These are phyloP conservation scores for Penicillium sp. DNA, from an alignment of 2,329 filamentous ascomycete genomes.

Conservation along the genomic window DNA sequence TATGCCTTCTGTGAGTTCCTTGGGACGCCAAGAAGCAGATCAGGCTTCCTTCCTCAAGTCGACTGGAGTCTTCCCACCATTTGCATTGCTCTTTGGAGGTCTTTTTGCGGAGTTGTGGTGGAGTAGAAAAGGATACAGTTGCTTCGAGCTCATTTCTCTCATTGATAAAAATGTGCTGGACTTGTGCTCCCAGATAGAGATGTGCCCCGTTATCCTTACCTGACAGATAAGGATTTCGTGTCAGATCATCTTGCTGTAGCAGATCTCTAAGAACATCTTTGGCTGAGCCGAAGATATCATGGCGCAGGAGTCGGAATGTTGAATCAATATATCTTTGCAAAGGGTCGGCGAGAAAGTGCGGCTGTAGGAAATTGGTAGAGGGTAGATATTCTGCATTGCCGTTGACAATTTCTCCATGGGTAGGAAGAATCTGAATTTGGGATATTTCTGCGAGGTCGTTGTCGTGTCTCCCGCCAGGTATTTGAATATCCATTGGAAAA, in stretches of 20 bases:
- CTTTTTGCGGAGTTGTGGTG: conserved; percentile 1
- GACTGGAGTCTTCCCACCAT: conserved; percentile 12
- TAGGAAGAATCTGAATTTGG: conserved; percentile 6
- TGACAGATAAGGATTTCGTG: not conserved
- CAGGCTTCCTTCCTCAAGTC: conserved; percentile 8
- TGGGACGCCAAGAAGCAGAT: conserved; percentile 4
- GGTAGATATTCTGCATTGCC: conserved; percentile 10
- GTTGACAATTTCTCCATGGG: conserved; percentile 7
- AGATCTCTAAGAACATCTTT: conserved; percentile 9
- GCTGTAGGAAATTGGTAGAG: conserved; percentile 10
- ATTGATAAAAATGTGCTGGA: conserved; percentile 4
- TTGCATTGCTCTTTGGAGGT: not conserved
- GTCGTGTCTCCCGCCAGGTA: conserved; percentile 11
- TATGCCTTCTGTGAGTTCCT: not conserved
- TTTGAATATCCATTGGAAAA: conserved; percentile 11
- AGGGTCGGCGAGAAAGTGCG: conserved; percentile 8
- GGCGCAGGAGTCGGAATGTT: conserved; percentile 11
- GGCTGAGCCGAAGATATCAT: conserved; percentile 8
- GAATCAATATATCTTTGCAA: conserved; percentile 11
- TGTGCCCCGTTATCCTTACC: conserved; percentile 3
- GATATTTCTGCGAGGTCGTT: conserved; percentile 13
- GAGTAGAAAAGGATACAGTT: conserved; percentile 1
- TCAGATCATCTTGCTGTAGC: conserved; percentile 2
- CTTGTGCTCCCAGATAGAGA: not conserved
- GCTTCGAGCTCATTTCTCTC: conserved; percentile 7